Evolutionary conservation across 179 eudicot species (phyloP).

Genomic region (Spinacia oleracea): DNA sequence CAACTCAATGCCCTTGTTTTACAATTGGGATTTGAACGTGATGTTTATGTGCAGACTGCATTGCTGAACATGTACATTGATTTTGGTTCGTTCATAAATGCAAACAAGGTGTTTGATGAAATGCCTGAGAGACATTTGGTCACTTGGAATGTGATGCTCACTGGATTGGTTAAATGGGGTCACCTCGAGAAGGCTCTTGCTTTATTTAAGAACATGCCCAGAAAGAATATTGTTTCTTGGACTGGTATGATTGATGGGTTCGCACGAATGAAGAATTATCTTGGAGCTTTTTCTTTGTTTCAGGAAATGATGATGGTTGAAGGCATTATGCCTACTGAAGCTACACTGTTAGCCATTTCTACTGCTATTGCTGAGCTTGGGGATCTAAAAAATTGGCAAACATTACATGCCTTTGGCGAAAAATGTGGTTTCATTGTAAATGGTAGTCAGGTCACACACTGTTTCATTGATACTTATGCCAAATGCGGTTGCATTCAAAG

Average conservation of each 20-base stretch:
- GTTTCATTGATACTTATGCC: slow-evolving; percentile 59
- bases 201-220: slow-evolving; percentile 57
- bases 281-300: slow-evolving; percentile 48
- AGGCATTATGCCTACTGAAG: slow-evolving; percentile 51
- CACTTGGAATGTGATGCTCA: slow-evolving; percentile 67
- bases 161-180: slow-evolving; percentile 55
- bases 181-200: slow-evolving; percentile 39
- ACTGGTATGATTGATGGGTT: slow-evolving; percentile 69
- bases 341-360: slow-evolving; percentile 51
- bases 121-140: slow-evolving; percentile 65
- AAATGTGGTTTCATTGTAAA: slow-evolving; percentile 36
- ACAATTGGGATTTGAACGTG: slow-evolving; percentile 41
- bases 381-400: slow-evolving; percentile 45
- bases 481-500: slow-evolving; percentile 59
- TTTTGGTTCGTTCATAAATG: slow-evolving; percentile 39
- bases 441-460: slow-evolving; percentile 49
- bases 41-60: slow-evolving; percentile 63
- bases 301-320: slow-evolving; percentile 39
- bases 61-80: slow-evolving; percentile 56
- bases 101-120: slow-evolving; percentile 59
- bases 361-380: slow-evolving; percentile 50
- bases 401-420: slow-evolving; percentile 47
- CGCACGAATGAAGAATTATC: slow-evolving; percentile 32
- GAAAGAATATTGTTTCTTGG: slow-evolving; percentile 65
- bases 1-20: slow-evolving; percentile 41